phyloP scores from a whole-genome alignment of 805 yeast genomes.

The Starmera caribaea region DNA sequence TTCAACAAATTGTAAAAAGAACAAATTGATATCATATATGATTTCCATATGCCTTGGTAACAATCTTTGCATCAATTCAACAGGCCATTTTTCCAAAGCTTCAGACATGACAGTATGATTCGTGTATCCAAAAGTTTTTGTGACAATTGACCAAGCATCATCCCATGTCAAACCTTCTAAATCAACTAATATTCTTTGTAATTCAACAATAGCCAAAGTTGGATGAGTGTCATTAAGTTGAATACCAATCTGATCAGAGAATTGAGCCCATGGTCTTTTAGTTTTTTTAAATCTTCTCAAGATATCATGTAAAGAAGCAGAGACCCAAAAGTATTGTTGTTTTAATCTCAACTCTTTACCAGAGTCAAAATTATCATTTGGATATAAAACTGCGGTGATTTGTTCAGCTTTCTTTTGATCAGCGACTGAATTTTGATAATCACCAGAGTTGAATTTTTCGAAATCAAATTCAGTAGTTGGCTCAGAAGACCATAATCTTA shows the following conservation, averaged over 20 bases:
- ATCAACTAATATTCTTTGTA: slow-evolving; percentile 80
- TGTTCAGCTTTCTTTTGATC: slow-evolving; percentile 87
- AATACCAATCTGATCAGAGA: slow-evolving; percentile 80
- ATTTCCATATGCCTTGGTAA: slow-evolving; percentile 90
- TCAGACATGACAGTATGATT: slow-evolving; percentile 94
- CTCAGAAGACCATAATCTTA: slow-evolving; percentile 82
- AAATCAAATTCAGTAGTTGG: slow-evolving; percentile 91
- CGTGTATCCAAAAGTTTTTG: slow-evolving; percentile 78
- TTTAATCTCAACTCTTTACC: slow-evolving; percentile 90
- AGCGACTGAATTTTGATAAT: slow-evolving; percentile 73
- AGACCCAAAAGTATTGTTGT: slow-evolving; percentile 96
- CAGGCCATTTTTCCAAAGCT: slow-evolving; percentile 95
- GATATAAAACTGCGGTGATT: slow-evolving; percentile 86
- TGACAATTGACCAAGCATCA: slow-evolving; percentile 78
- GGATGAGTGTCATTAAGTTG: slow-evolving; percentile 96
- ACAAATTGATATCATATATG: slow-evolving; percentile 75
- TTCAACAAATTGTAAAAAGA: slow-evolving; percentile 69
- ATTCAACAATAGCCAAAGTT: slow-evolving; percentile 81
- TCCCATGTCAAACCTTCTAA: slow-evolving; percentile 75
- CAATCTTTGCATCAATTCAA: slow-evolving; percentile 64
- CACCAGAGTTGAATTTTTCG: slow-evolving; percentile 84
- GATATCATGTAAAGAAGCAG: slow-evolving; percentile 87
- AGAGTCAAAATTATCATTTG: slow-evolving; percentile 84
- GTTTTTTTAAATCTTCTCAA: slow-evolving; percentile 81
- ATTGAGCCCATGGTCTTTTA: slow-evolving; percentile 67